Evolutionary conservation across 352 stramenopile genomes (phyloP).

Genomic region (Peronosclerospora sorghi): DNA sequence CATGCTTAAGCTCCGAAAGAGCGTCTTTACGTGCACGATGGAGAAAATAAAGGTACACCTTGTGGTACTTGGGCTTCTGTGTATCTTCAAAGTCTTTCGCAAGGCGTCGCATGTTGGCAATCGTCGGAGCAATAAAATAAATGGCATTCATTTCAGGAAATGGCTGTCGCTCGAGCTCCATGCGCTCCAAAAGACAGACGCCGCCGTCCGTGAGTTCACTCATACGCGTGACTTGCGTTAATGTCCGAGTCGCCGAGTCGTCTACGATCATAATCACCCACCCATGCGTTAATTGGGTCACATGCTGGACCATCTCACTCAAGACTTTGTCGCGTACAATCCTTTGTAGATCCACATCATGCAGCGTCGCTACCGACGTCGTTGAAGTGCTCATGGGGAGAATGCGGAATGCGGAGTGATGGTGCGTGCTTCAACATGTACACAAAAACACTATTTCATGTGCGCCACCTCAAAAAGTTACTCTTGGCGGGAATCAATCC

Average conservation of each 20-base stretch:
- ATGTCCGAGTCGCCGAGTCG: conserved; percentile 85
- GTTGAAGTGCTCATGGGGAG: background rate
- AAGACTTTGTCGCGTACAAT: conserved; percentile 76
- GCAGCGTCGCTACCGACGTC: conserved; percentile 9
- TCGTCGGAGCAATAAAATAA: conserved; percentile 90
- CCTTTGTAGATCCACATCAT: conserved; percentile 60
- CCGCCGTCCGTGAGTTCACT: conserved; percentile 97
- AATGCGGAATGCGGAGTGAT: conserved; percentile 6
- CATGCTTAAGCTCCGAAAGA: conserved; percentile 81
- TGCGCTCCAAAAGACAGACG: conserved; percentile 92
- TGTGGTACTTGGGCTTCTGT: conserved; percentile 87
- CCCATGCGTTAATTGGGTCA: conserved; percentile 58
- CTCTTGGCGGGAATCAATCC: conserved; percentile 16
- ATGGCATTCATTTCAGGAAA: conserved; percentile 94
- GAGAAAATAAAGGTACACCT: conserved; percentile 92
- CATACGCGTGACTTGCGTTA: conserved; percentile 93
- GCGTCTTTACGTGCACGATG: conserved; percentile 62
- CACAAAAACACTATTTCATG: background rate
- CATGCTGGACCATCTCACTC: conserved; percentile 74
- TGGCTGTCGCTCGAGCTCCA: conserved; percentile 91
- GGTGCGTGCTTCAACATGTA: conserved; percentile 2
- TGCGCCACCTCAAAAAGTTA: background rate
- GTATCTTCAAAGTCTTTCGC: conserved; percentile 72
- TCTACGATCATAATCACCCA: conserved; percentile 94
- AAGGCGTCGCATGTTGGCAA: conserved; percentile 75